These are phyloP conservation scores for Pseudozyma sp. DNA, from an alignment of 1,284 basidiomycete species.

Conservation along the genomic window DNA sequence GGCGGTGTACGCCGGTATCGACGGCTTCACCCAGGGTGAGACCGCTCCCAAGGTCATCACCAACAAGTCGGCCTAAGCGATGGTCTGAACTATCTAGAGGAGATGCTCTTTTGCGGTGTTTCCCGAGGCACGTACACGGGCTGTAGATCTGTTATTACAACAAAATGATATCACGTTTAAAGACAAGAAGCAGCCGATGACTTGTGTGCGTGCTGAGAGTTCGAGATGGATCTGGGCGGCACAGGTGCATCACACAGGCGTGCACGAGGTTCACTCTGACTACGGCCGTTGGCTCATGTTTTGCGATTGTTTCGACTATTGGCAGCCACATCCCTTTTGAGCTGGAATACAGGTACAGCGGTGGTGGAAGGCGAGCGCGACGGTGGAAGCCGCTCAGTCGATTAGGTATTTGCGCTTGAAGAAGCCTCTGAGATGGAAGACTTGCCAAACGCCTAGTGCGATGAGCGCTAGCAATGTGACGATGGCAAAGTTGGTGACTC, in stretches of 20 bases:
- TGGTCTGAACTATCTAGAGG: background rate
- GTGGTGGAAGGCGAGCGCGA: too few relatives aligned
- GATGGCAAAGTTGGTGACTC: slow-evolving; percentile 93
- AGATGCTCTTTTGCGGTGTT: too few relatives aligned
- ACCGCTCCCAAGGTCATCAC: slow-evolving; percentile 60
- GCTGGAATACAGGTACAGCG: too few relatives aligned
- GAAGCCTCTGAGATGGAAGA: slow-evolving; percentile 89
- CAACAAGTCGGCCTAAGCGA: slow-evolving; percentile 48
- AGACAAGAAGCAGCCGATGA: background rate
- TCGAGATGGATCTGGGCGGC: too few relatives aligned
- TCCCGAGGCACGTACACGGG: background rate
- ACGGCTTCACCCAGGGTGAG: slow-evolving; percentile 64
- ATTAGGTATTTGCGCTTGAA: slow-evolving; percentile 98
- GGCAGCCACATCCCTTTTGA: too few relatives aligned
- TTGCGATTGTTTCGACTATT: too few relatives aligned
- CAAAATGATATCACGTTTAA: slow-evolving; percentile 3
- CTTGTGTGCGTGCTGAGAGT: too few relatives aligned
- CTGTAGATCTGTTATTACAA: slow-evolving; percentile 1
- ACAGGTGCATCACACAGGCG: too few relatives aligned
- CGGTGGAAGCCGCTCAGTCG: slow-evolving; percentile 73
- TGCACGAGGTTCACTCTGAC: too few relatives aligned
- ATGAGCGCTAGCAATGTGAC: slow-evolving; percentile 84
- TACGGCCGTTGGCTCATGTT: too few relatives aligned
- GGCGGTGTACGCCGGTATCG: slow-evolving; percentile 64
- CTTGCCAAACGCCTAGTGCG: slow-evolving; percentile 91